phyloP scores from a whole-genome alignment of 1,139 yeast genomes.

The Saccharomyces hybrid region DNA sequence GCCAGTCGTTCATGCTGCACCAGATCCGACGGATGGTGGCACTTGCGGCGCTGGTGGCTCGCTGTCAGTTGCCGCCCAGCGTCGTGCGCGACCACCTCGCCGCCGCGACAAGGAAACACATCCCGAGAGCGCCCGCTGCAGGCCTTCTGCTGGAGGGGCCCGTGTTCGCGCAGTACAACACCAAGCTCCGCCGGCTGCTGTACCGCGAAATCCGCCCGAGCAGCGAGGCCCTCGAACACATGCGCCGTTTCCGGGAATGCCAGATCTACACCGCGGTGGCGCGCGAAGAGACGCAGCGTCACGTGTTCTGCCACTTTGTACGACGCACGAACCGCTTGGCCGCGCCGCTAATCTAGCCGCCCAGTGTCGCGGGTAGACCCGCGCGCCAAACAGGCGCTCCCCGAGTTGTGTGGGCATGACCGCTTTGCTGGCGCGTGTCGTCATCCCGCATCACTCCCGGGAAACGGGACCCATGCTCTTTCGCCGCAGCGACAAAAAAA shows the following conservation, averaged over 20 bases:
- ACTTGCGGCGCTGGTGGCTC: slow-evolving; percentile 43
- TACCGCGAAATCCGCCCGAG: neutral
- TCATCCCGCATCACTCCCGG: neutral
- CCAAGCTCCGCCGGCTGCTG: neutral
- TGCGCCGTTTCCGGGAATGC: neutral
- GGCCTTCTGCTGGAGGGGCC: slow-evolving; percentile 1
- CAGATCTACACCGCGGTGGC: neutral
- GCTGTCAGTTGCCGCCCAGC: neutral
- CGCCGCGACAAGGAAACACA: neutral
- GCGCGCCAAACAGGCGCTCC: neutral
- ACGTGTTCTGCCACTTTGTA: neutral
- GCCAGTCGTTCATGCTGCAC: slow-evolving; percentile 93
- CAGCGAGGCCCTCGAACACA: neutral
- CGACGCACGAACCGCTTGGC: neutral
- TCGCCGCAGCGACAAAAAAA: neutral
- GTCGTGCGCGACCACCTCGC: neutral
- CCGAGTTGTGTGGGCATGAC: neutral
- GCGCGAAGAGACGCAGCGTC: neutral
- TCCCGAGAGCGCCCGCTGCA: slow-evolving; percentile 3
- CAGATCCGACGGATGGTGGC: slow-evolving; percentile 94
- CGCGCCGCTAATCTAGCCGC: neutral
- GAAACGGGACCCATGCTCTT: neutral
- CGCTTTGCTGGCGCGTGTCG: neutral
- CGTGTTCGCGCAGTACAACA: slow-evolving; percentile 2
- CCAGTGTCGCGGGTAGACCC: neutral